These are phyloP conservation scores for Sporothrix inflata DNA, from an alignment of 2,329 filamentous ascomycete species.

Conservation along the genomic window DNA sequence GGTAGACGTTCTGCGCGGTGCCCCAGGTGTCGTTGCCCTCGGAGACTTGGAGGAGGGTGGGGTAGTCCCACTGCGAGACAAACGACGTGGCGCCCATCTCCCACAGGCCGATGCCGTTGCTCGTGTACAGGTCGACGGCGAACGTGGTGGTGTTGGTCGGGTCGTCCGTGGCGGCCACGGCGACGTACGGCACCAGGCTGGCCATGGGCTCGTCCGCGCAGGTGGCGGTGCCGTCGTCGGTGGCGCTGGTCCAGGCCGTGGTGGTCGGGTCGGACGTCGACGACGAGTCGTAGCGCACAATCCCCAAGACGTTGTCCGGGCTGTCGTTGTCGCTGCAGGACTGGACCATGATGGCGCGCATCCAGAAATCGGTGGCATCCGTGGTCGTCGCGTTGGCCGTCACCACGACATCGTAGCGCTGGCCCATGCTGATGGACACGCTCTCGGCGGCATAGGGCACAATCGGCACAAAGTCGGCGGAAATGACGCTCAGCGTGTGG, in stretches of 20 bases:
- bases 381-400: conserved; percentile 33
- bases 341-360: conserved; percentile 29
- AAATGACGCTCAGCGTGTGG: conserved; percentile 57
- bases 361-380: conserved; percentile 23
- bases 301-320: conserved; percentile 34
- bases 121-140: conserved; percentile 14
- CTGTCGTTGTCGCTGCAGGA: conserved; percentile 28
- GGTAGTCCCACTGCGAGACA: conserved; percentile 36
- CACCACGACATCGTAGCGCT: conserved; percentile 40
- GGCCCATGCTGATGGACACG: conserved; percentile 55
- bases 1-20: conserved; percentile 29
- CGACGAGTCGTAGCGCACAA: conserved; percentile 31
- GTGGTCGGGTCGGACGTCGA: conserved; percentile 29
- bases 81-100: conserved; percentile 36
- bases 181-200: conserved; percentile 37
- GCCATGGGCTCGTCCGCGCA: conserved; percentile 38
- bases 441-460: conserved; percentile 52
- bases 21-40: conserved; percentile 31
- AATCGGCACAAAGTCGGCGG: conserved; percentile 58
- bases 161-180: conserved; percentile 31
- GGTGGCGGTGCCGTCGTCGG: conserved; percentile 15
- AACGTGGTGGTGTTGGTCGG: conserved; percentile 26
- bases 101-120: conserved; percentile 35
- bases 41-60: conserved; percentile 31
- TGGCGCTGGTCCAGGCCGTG: conserved; percentile 24